phyloP scores from a whole-genome alignment of 2,329 filamentous ascomycete genomes.

The Monosporascus sp. region DNA sequence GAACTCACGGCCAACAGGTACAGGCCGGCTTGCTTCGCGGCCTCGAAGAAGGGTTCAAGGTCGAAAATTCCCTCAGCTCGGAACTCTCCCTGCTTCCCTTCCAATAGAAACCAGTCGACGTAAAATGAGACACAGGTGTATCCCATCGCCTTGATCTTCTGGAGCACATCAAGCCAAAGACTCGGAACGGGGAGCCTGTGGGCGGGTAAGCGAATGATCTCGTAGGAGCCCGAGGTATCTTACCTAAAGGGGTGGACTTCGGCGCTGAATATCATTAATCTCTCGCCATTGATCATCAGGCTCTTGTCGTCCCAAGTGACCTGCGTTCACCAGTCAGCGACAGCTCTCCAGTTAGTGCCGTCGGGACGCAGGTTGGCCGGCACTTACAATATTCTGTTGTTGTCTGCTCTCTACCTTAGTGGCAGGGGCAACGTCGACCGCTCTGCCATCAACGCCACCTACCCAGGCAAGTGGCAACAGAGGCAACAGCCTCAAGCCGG shows the following conservation, averaged over 20 bases:
- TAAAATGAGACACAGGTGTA: slow-evolving; percentile 79
- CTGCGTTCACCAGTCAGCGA: not conserved
- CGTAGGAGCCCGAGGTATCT: too few species aligned
- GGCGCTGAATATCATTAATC: slow-evolving; percentile 58
- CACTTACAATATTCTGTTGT: too few species aligned
- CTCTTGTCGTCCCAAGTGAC: slow-evolving; percentile 64
- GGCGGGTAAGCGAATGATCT: too few species aligned
- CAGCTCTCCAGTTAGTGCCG: too few species aligned
- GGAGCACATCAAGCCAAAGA: slow-evolving; percentile 64
- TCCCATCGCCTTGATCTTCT: slow-evolving; percentile 75
- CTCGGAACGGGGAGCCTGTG: slow-evolving; percentile 1
- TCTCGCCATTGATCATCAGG: slow-evolving; percentile 57
- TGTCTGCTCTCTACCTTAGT: too few species aligned
- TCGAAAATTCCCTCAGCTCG: slow-evolving; percentile 66
- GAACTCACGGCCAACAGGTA: slow-evolving; percentile 59
- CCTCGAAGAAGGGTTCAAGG: slow-evolving; percentile 69
- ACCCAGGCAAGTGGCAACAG: too few species aligned
- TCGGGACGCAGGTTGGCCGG: too few species aligned
- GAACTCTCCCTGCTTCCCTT: slow-evolving; percentile 67
- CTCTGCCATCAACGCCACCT: too few species aligned
- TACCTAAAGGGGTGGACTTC: slow-evolving; percentile 57
- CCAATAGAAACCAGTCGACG: slow-evolving; percentile 69
- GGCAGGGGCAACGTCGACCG: too few species aligned
- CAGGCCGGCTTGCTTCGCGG: slow-evolving; percentile 67
- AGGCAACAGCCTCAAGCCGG: too few species aligned